A percentile compares a stretch with the other conserved stretches of the same genome.
Evolutionary conservation across 176 grass and related monocot genomes (phyloP).

Genomic region (Themeda triandra): DNA sequence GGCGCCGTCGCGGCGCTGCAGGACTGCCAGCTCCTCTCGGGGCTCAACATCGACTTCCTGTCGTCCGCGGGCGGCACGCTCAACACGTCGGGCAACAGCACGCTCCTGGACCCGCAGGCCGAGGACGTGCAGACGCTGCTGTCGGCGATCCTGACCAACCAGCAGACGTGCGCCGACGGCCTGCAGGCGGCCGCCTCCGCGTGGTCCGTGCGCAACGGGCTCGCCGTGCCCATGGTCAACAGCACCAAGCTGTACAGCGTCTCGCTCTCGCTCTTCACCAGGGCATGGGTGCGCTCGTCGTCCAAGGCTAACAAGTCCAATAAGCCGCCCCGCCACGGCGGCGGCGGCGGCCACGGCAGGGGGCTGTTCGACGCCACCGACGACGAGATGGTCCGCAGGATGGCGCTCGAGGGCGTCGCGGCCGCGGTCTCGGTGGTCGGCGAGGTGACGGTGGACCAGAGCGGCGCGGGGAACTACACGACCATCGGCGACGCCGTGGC

Average conservation of each 20-base stretch:
- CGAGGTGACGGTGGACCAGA: constrained; percentile 61
- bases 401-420: constrained; percentile 20
- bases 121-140: constrained; percentile 78
- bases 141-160: constrained; percentile 90
- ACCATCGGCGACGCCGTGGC: constrained; percentile 58
- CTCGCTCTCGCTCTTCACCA: constrained; percentile 88
- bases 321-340: not conserved
- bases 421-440: constrained; percentile 41
- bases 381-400: constrained; percentile 43
- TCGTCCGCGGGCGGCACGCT: constrained; percentile 47
- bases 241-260: constrained; percentile 83
- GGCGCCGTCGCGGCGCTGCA: constrained; percentile 58
- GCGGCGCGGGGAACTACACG: constrained; percentile 66
- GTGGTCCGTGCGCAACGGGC: constrained; percentile 78
- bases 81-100: constrained; percentile 33
- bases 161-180: constrained; percentile 92
- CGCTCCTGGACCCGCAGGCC: constrained; percentile 72
- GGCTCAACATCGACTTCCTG: constrained; percentile 85
- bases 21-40: constrained; percentile 78
- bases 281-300: constrained; percentile 67
- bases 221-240: constrained; percentile 63
- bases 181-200: constrained; percentile 64
- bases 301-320: not conserved
- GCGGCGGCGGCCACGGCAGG: constrained; percentile 26
- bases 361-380: constrained; percentile 50